Evolutionary conservation across 2,329 filamentous ascomycete species (phyloP).

Genomic region (Colletotrichum cereale): DNA sequence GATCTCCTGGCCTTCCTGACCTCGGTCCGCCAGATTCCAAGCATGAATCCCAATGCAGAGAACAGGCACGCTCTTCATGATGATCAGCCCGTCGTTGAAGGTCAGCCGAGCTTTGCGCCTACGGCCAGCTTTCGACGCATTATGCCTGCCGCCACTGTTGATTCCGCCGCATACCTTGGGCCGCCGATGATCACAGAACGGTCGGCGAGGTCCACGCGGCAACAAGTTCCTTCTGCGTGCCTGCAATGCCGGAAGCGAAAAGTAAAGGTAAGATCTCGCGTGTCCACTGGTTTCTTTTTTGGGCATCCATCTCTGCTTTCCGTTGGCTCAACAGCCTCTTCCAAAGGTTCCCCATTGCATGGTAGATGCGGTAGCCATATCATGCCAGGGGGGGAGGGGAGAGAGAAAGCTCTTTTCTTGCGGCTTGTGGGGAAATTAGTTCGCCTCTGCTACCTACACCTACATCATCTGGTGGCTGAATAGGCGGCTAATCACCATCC

Average conservation of each 20-base stretch:
- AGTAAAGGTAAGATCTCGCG: conserved; percentile 12
- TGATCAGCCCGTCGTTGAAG: background rate
- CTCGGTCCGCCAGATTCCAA: background rate
- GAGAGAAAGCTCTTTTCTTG: background rate
- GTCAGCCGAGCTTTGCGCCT: background rate
- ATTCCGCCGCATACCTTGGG: background rate
- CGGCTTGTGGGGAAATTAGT: conserved; percentile 1
- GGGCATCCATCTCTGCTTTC: background rate
- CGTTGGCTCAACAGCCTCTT: background rate
- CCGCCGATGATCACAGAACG: background rate
- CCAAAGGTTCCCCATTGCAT: background rate
- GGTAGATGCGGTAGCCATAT: background rate
- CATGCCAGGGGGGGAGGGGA: too few relatives aligned
- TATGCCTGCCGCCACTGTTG: background rate
- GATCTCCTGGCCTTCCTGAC: background rate
- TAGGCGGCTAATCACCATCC: background rate
- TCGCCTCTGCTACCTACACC: background rate
- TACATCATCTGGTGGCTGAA: background rate
- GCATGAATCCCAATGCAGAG: background rate
- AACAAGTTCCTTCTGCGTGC: conserved; percentile 16
- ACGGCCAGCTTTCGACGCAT: conserved; percentile 1
- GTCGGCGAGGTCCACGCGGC: background rate
- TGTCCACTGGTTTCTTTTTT: background rate
- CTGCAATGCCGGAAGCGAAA: conserved; percentile 25
- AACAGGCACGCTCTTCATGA: background rate